Conservation (phyloP, 2,329 filamentous ascomycete species). For the Aureobasidium musti region DNA sequence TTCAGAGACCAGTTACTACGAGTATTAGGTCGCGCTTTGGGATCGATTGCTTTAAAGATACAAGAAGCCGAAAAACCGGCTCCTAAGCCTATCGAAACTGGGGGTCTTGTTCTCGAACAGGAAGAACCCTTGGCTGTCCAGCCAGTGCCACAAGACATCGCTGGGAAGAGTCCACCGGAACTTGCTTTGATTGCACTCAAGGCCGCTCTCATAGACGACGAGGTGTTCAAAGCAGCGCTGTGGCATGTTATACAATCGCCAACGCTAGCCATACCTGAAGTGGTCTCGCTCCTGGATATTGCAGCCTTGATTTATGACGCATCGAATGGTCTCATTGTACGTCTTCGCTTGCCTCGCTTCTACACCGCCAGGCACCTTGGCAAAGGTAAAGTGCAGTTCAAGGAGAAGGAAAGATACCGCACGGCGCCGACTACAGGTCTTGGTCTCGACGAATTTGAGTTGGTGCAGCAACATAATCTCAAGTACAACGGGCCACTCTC, state of each 20-base stretch:
- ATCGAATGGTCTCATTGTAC: slow-evolving; percentile 53
- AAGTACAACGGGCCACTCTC: slow-evolving; percentile 39
- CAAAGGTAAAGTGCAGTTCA: slow-evolving; percentile 48
- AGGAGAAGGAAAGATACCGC: slow-evolving; percentile 34
- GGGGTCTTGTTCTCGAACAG: slow-evolving; percentile 60
- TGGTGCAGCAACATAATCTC: slow-evolving; percentile 37
- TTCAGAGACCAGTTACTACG: slow-evolving; percentile 56
- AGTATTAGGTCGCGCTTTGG: slow-evolving; percentile 58
- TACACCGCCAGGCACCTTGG: slow-evolving; percentile 58
- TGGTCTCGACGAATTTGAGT: slow-evolving; percentile 37
- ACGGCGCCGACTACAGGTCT: slow-evolving; percentile 38
- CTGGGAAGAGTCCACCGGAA: slow-evolving; percentile 55
- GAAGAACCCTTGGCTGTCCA: slow-evolving; percentile 53
- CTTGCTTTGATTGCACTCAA: slow-evolving; percentile 61
- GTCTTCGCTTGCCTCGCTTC: slow-evolving; percentile 58
- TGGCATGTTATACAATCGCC: slow-evolving; percentile 59
- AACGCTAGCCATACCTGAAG: slow-evolving; percentile 54
- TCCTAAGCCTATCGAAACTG: slow-evolving; percentile 42
- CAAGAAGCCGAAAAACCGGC: slow-evolving; percentile 39
- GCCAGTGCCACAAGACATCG: slow-evolving; percentile 54
- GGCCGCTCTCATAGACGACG: slow-evolving; percentile 53
- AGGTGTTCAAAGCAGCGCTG: slow-evolving; percentile 54
- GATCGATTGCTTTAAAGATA: slow-evolving; percentile 61
- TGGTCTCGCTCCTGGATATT: slow-evolving; percentile 59
- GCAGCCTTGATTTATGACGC: slow-evolving; percentile 59